phyloP scores from a whole-genome alignment of 2,329 filamentous ascomycete species.

The Trichothecium roseum region DNA sequence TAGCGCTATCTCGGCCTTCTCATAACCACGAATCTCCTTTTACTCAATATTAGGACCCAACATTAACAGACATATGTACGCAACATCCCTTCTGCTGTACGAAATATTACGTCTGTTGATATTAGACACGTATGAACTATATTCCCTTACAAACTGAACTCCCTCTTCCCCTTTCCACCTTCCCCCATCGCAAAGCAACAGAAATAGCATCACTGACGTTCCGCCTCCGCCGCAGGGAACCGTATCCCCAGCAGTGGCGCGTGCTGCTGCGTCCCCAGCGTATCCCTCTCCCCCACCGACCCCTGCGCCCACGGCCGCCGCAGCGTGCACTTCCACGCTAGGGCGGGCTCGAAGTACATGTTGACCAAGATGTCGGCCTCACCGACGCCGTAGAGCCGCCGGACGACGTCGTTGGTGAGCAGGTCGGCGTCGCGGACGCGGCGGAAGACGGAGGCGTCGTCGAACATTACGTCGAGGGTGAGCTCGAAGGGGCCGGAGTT shows the following conservation, averaged over 20 bases:
- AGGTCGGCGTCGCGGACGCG: conserved; percentile 23
- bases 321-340: conserved; percentile 35
- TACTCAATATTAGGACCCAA: too few relatives aligned
- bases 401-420: conserved; percentile 22
- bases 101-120: too few relatives aligned
- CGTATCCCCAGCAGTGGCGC: conserved; percentile 18
- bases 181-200: too few relatives aligned
- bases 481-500: conserved; percentile 40
- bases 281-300: conserved; percentile 24
- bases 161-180: too few relatives aligned
- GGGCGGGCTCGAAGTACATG: conserved; percentile 30
- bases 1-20: too few relatives aligned
- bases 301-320: conserved; percentile 22
- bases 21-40: too few relatives aligned
- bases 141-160: too few relatives aligned
- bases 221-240: conserved; percentile 5
- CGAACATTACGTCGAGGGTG: conserved; percentile 41
- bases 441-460: conserved; percentile 19
- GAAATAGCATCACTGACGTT: too few relatives aligned
- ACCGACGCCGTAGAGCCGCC: conserved; percentile 17
- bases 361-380: conserved; percentile 18
- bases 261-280: conserved; percentile 27
- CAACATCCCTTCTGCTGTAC: too few relatives aligned
- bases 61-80: too few relatives aligned
- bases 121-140: too few relatives aligned